Conservation (phyloP, 2,329 filamentous ascomycete genomes). For the Pestalotiopsis sp. region DNA sequence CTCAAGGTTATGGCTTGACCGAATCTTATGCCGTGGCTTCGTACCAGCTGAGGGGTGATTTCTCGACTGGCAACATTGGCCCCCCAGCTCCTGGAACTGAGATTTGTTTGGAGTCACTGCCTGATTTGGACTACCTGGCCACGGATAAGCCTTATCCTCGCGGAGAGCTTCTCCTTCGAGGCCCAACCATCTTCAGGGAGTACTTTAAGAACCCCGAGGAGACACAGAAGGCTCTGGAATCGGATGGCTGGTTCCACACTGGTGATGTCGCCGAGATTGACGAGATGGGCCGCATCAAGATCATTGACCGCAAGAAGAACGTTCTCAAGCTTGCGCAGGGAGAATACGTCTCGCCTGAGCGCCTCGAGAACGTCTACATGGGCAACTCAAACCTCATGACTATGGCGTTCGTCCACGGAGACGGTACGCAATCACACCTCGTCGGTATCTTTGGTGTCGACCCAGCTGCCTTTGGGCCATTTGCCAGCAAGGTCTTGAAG, state of each 20-base stretch:
- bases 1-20: constrained; percentile 91
- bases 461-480: constrained; percentile 79
- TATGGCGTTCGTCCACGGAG: constrained; percentile 88
- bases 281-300: constrained; percentile 81
- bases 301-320: constrained; percentile 98
- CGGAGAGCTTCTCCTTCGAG: constrained; percentile 84
- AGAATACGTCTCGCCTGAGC: constrained; percentile 97
- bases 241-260: constrained; percentile 96
- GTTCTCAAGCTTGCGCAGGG: constrained; percentile 98
- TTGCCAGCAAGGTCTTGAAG: constrained; percentile 75
- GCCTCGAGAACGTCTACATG: constrained; percentile 92
- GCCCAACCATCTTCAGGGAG: constrained; percentile 77
- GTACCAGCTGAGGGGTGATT: constrained; percentile 71
- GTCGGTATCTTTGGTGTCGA: constrained; percentile 89
- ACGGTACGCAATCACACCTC: constrained; percentile 77
- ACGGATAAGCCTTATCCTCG: constrained; percentile 88
- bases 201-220: constrained; percentile 92
- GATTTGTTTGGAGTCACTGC: constrained; percentile 80
- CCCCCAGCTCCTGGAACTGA: constrained; percentile 69
- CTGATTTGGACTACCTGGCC: constrained; percentile 90
- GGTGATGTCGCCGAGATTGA: constrained; percentile 91
- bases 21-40: constrained; percentile 84
- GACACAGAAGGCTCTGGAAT: constrained; percentile 78
- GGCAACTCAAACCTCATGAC: constrained; percentile 77
- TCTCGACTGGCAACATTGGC: constrained; percentile 80